These are phyloP conservation scores for Claviceps humidiphila DNA, from an alignment of 2,329 filamentous ascomycete genomes.

Conservation along the genomic window DNA sequence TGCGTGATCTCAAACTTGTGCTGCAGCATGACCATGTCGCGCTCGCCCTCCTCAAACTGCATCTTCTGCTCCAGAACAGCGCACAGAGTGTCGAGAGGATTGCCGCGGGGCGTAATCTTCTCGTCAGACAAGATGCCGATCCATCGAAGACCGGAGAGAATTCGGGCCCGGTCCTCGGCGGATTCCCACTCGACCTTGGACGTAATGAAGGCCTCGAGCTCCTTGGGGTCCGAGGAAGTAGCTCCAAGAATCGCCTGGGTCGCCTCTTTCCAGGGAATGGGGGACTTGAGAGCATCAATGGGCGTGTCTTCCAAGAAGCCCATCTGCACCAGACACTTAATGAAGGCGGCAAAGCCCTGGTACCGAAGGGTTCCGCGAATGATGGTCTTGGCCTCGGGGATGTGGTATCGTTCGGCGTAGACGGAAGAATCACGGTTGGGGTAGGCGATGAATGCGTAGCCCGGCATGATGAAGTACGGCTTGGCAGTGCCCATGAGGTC, in stretches of 20 bases:
- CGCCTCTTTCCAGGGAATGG: slow-evolving; percentile 72
- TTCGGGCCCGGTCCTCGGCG: slow-evolving; percentile 54
- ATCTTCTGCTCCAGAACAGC: slow-evolving; percentile 84
- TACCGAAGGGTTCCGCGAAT: slow-evolving; percentile 74
- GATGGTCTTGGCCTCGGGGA: slow-evolving; percentile 85
- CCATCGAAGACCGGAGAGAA: slow-evolving; percentile 63
- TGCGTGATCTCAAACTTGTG: slow-evolving; percentile 72
- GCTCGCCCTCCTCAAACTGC: slow-evolving; percentile 70
- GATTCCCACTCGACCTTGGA: slow-evolving; percentile 62
- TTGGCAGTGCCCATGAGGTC: slow-evolving; percentile 49
- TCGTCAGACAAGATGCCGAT: slow-evolving; percentile 40
- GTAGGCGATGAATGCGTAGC: slow-evolving; percentile 83
- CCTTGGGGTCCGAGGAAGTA: slow-evolving; percentile 48
- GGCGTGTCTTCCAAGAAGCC: slow-evolving; percentile 71
- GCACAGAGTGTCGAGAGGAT: slow-evolving; percentile 83
- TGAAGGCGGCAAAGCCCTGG: slow-evolving; percentile 79
- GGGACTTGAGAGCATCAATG: slow-evolving; percentile 49
- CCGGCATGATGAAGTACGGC: slow-evolving; percentile 74
- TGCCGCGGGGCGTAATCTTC: slow-evolving; percentile 56
- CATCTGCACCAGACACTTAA: slow-evolving; percentile 76
- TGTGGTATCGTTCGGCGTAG: slow-evolving; percentile 81
- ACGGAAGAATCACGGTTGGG: slow-evolving; percentile 81
- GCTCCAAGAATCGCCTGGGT: slow-evolving; percentile 65
- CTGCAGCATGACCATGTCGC: slow-evolving; percentile 70
- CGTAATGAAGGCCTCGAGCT: slow-evolving; percentile 59